These are phyloP conservation scores for Oryza glumipatula DNA, from an alignment of 176 grass and related monocot species.

Conservation along the genomic window DNA sequence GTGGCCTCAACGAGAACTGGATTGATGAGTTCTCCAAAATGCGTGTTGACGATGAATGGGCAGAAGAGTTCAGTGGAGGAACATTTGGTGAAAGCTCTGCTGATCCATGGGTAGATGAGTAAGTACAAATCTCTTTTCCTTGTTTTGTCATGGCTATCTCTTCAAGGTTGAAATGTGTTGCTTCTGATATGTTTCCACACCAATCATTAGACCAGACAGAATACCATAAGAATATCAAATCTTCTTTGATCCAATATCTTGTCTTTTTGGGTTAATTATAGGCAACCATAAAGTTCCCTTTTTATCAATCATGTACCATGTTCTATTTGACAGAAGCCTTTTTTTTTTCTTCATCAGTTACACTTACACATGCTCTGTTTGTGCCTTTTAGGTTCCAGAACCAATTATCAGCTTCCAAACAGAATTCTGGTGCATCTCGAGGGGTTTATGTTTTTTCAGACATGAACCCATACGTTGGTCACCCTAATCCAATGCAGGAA, in stretches of 20 bases:
- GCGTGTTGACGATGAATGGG: conserved; percentile 78
- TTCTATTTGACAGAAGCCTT: conserved; percentile 3
- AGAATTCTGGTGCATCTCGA: conserved; percentile 68
- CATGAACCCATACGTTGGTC: conserved; percentile 96
- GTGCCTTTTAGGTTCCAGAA: conserved; percentile 57
- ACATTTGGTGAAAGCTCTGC: conserved; percentile 72
- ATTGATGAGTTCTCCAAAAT: conserved; percentile 95
- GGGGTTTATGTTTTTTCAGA: conserved; percentile 91
- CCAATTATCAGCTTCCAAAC: conserved; percentile 60
- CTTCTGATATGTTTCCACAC: neutral
- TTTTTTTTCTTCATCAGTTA: conserved; percentile 25
- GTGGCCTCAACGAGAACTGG: conserved; percentile 76
- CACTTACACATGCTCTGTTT: conserved; percentile 31
- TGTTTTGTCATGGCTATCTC: conserved; percentile 17
- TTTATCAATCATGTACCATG: conserved; percentile 5
- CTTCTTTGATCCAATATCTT: conserved; percentile 1
- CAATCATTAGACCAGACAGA: conserved; percentile 11
- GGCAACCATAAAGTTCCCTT: conserved; percentile 14
- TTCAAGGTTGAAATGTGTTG: conserved; percentile 21
- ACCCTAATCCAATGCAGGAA: conserved; percentile 97
- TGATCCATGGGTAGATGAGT: conserved; percentile 78
- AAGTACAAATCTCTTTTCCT: conserved; percentile 44
- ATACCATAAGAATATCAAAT: neutral
- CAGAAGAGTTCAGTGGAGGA: conserved; percentile 78
- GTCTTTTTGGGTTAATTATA: conserved; percentile 28